Conservation (phyloP, 495 filamentous ascomycete species). For the Cetradonia linearis region DNA sequence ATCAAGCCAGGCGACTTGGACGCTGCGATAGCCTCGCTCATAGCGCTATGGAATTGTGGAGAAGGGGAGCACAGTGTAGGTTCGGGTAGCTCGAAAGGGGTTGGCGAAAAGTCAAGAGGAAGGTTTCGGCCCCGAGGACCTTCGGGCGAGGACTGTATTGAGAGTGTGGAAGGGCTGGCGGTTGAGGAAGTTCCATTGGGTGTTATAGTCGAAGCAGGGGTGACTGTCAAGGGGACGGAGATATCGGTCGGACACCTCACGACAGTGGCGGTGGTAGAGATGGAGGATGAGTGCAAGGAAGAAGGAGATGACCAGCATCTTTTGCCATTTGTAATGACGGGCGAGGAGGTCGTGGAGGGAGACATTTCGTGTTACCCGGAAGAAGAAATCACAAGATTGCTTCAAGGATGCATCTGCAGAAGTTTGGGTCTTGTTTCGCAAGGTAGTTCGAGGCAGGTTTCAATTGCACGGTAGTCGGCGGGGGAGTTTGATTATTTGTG, state of each 20-base stretch:
- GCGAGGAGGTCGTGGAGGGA: conserved; percentile 20
- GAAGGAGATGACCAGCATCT: conserved; percentile 23
- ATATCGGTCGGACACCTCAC: conserved; percentile 12
- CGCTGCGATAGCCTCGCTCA: conserved; percentile 39
- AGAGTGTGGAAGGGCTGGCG: conserved; percentile 41
- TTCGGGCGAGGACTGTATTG: conserved; percentile 43
- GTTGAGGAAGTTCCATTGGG: conserved; percentile 20
- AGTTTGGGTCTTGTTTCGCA: conserved; percentile 10
- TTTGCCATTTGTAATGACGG: conserved; percentile 17
- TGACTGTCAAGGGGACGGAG: conserved; percentile 21
- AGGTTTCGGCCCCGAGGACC: conserved; percentile 36
- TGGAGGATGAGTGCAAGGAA: conserved; percentile 3
- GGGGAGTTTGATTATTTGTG: conserved; percentile 9
- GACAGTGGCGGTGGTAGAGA: neutral
- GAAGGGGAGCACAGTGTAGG: conserved; percentile 39
- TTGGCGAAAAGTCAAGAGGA: conserved; percentile 32
- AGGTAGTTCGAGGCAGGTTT: conserved; percentile 1
- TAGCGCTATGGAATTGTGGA: conserved; percentile 38
- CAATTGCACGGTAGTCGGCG: conserved; percentile 12
- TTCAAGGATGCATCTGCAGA: conserved; percentile 9
- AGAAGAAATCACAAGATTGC: conserved; percentile 17
- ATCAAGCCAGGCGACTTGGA: conserved; percentile 51
- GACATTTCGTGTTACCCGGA: conserved; percentile 16
- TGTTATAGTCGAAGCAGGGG: conserved; percentile 17
- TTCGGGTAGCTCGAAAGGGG: conserved; percentile 46